These are phyloP conservation scores for Pythium dissotocum DNA, from an alignment of 352 stramenopile genomes.

Conservation along the genomic window DNA sequence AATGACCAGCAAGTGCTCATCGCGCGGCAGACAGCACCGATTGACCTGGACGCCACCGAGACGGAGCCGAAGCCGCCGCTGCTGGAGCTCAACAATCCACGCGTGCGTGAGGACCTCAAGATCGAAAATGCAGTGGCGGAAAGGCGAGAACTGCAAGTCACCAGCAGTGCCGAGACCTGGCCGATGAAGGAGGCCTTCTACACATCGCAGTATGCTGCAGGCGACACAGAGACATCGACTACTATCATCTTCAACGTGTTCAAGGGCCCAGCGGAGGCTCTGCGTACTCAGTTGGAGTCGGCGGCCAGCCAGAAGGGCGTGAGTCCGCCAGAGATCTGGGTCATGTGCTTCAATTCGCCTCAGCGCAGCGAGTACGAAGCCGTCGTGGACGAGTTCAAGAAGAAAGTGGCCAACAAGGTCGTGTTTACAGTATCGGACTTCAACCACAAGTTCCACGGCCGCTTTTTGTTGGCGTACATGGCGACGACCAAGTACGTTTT, in stretches of 20 bases:
- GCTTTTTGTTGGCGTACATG: conserved; percentile 32
- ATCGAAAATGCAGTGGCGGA: neutral
- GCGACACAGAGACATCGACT: conserved; percentile 45
- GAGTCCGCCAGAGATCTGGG: conserved; percentile 47
- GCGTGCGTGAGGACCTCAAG: neutral
- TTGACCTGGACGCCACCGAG: neutral
- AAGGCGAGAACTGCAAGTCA: neutral
- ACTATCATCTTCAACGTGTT: conserved; percentile 81
- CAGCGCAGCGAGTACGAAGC: conserved; percentile 41
- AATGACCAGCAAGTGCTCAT: neutral
- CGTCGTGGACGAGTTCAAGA: conserved; percentile 30
- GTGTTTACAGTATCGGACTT: conserved; percentile 27
- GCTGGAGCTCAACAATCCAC: neutral
- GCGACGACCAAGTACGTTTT: conserved; percentile 33
- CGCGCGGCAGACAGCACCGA: neutral
- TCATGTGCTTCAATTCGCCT: conserved; percentile 64
- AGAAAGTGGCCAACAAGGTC: conserved; percentile 10
- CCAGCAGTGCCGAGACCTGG: conserved; percentile 10
- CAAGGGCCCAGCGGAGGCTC: conserved; percentile 45
- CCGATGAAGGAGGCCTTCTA: conserved; percentile 57
- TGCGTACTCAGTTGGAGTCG: conserved; percentile 45
- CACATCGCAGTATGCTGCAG: conserved; percentile 27
- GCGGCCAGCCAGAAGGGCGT: conserved; percentile 43
- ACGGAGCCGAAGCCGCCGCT: neutral
- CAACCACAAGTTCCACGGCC: conserved; percentile 36